These are phyloP conservation scores for Hortiboletus flavorubellus DNA, from an alignment of 768 basidiomycete genomes.

Conservation along the genomic window DNA sequence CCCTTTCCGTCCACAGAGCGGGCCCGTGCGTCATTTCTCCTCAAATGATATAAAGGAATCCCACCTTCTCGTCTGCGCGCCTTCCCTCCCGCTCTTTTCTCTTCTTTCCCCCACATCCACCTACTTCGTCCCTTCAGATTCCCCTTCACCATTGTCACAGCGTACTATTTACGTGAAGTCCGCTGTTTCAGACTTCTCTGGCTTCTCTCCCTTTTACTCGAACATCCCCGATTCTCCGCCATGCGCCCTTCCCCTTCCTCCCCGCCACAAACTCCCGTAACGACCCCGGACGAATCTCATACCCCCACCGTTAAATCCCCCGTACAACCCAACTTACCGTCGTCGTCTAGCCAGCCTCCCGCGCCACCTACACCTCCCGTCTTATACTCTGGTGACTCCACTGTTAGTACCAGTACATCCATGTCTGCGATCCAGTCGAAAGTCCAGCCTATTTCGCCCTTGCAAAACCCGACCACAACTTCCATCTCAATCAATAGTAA, in stretches of 20 bases:
- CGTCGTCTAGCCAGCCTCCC: slow-evolving; percentile 13
- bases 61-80: slow-evolving; percentile 5
- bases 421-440: slow-evolving; percentile 19
- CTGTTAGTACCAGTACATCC: slow-evolving; percentile 11
- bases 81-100: slow-evolving; percentile 10
- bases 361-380: slow-evolving; percentile 21
- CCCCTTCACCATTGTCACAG: slow-evolving; percentile 7
- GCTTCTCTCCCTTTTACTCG: slow-evolving; percentile 10
- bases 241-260: slow-evolving; percentile 26
- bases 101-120: slow-evolving; percentile 14
- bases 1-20: slow-evolving; percentile 17
- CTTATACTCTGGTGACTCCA: slow-evolving; percentile 7
- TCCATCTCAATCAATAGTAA: slow-evolving; percentile 12
- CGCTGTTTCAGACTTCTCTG: slow-evolving; percentile 10
- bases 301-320: slow-evolving; percentile 9
- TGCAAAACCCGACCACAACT: slow-evolving; percentile 8
- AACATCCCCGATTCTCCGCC: slow-evolving; percentile 24
- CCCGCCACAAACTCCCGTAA: slow-evolving; percentile 25
- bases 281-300: slow-evolving; percentile 13
- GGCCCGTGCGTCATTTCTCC: slow-evolving; percentile 30
- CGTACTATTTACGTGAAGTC: slow-evolving; percentile 23
- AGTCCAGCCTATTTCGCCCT: slow-evolving; percentile 20
- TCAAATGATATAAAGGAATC: slow-evolving; percentile 24
- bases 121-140: slow-evolving; percentile 17
- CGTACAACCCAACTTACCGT: slow-evolving; percentile 4